Conservation (phyloP, 2,329 filamentous ascomycete species). For the Passalora sequoiae region DNA sequence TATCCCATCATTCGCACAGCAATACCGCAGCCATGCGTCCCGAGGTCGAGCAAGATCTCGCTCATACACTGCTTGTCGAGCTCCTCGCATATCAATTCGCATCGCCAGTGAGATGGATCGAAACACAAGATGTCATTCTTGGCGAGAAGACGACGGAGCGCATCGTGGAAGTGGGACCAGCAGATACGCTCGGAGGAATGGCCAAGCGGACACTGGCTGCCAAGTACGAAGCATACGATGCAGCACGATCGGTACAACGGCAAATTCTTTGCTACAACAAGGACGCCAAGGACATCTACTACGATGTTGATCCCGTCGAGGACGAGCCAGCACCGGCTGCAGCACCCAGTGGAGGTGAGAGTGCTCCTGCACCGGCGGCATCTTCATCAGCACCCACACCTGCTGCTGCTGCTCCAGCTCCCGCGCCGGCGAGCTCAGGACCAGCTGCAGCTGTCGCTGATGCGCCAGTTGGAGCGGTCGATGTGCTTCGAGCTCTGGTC, state of each 20-base stretch:
- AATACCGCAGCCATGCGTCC: slow-evolving; percentile 66
- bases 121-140: slow-evolving; percentile 99
- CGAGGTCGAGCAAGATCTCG: slow-evolving; percentile 98
- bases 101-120: slow-evolving; percentile 98
- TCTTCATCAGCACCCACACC: slow-evolving; percentile 52
- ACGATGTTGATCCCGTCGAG: slow-evolving; percentile 91
- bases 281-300: slow-evolving; percentile 98
- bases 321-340: slow-evolving; percentile 65
- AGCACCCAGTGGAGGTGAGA: slow-evolving; percentile 47
- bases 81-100: slow-evolving; percentile 98
- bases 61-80: slow-evolving; percentile 96
- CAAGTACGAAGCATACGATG: slow-evolving; percentile 98
- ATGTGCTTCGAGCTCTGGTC: slow-evolving; percentile 82
- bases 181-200: slow-evolving; percentile 96
- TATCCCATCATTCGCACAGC: slow-evolving; percentile 15
- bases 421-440: slow-evolving; percentile 66
- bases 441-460: slow-evolving; percentile 84
- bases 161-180: slow-evolving; percentile 94
- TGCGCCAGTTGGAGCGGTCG: slow-evolving; percentile 78
- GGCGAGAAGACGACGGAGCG: slow-evolving; percentile 93
- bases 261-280: slow-evolving; percentile 99
- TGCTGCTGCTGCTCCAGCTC: slow-evolving; percentile 48
- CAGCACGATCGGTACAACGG: slow-evolving; percentile 89
- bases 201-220: slow-evolving; percentile 90
- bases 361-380: slow-evolving; percentile 41